Evolutionary conservation across 306 rosid species (phyloP).

Genomic region (Sicyos edulis): DNA sequence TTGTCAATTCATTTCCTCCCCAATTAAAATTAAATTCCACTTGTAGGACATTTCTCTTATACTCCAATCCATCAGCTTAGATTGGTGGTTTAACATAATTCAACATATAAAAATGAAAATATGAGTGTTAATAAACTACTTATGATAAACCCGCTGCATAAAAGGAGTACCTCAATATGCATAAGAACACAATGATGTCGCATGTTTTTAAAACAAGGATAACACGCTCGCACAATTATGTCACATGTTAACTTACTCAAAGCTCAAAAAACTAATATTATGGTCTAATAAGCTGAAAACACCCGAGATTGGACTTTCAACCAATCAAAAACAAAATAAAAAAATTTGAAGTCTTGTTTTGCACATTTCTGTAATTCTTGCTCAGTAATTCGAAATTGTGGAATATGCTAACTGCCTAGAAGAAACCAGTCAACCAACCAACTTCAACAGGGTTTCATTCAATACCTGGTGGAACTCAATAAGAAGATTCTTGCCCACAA

Average conservation of each 20-base stretch:
- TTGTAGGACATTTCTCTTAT: too few species aligned
- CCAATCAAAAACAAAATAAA: not conserved
- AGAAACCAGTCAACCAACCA: not conserved
- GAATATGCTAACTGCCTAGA: not conserved
- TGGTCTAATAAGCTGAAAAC: not conserved
- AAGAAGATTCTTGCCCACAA: conserved; percentile 61
- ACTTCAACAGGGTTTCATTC: conserved; percentile 12
- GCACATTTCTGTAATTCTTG: not conserved
- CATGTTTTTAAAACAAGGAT: too few species aligned
- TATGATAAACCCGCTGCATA: not conserved
- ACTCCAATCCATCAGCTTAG: too few species aligned
- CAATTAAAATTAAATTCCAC: too few species aligned
- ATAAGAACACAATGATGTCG: too few species aligned
- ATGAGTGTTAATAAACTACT: not conserved
- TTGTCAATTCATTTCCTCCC: too few species aligned
- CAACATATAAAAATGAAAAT: too few species aligned
- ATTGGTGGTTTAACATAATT: too few species aligned
- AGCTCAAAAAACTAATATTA: not conserved
- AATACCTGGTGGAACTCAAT: conserved; percentile 96
- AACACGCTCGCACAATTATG: too few species aligned
- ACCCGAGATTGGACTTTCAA: not conserved
- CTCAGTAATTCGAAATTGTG: not conserved
- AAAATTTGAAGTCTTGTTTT: not conserved
- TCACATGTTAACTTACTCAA: not conserved
- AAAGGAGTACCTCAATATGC: not conserved